These are phyloP conservation scores for Pneumocystis murina DNA, from an alignment of 1,139 yeast genomes.

Conservation along the genomic window DNA sequence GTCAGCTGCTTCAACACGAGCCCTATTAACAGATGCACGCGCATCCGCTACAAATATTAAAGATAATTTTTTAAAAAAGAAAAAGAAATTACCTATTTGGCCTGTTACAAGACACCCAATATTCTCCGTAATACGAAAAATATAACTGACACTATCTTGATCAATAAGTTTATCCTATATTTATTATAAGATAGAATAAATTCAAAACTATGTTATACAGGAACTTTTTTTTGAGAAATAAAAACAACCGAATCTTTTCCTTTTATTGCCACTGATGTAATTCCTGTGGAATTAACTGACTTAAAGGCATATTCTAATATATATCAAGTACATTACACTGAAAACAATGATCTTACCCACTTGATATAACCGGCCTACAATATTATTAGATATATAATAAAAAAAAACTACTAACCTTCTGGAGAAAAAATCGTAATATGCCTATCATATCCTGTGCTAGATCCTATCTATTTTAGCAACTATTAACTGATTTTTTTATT, in stretches of 20 bases:
- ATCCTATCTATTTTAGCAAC: neutral
- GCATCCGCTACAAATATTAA: slow-evolving; percentile 51
- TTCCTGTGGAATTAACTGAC: slow-evolving; percentile 84
- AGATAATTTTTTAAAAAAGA: neutral
- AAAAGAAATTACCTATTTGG: slow-evolving; percentile 18
- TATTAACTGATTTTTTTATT: neutral
- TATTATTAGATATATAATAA: neutral
- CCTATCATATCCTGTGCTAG: slow-evolving; percentile 73
- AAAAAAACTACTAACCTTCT: neutral
- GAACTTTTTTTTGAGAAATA: slow-evolving; percentile 87
- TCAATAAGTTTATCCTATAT: slow-evolving; percentile 11
- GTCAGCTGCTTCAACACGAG: slow-evolving; percentile 88
- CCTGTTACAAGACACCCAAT: slow-evolving; percentile 93
- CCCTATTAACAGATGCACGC: slow-evolving; percentile 74
- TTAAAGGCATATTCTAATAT: slow-evolving; percentile 69
- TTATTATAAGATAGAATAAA: neutral
- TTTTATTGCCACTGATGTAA: slow-evolving; percentile 73
- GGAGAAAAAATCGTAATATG: slow-evolving; percentile 97
- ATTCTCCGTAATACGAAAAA: slow-evolving; percentile 17
- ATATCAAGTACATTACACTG: neutral
- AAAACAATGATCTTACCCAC: slow-evolving; percentile 36
- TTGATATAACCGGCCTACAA: slow-evolving; percentile 87
- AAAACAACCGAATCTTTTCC: slow-evolving; percentile 85
- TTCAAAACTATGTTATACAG: slow-evolving; percentile 23
- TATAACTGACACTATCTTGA: slow-evolving; percentile 7